Evolutionary conservation across 352 stramenopile species (phyloP).

Genomic region (Phytophthora lateralis): DNA sequence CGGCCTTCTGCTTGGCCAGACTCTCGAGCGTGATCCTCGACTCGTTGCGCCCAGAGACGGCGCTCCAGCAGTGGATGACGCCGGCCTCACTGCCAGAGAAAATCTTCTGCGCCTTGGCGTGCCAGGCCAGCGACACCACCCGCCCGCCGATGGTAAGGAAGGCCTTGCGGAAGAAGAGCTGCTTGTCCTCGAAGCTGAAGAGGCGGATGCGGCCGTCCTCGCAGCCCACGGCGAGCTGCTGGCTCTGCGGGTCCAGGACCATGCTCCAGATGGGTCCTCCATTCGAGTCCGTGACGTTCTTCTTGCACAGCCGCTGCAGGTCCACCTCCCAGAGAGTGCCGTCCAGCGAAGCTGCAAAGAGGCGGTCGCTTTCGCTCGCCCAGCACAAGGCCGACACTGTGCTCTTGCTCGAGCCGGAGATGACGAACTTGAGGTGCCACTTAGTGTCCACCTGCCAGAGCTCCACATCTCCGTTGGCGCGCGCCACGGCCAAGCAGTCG

Average conservation of each 20-base stretch:
- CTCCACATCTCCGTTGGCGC: slow-evolving; percentile 82
- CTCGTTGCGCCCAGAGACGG: slow-evolving; percentile 75
- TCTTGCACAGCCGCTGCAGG: slow-evolving; percentile 69
- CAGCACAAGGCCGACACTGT: slow-evolving; percentile 81
- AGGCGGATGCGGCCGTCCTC: slow-evolving; percentile 91
- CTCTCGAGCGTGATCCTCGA: slow-evolving; percentile 85
- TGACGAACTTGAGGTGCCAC: slow-evolving; percentile 76
- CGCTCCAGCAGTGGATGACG: slow-evolving; percentile 90
- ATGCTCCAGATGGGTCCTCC: slow-evolving; percentile 90
- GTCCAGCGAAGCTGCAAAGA: slow-evolving; percentile 77
- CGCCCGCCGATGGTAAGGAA: slow-evolving; percentile 79
- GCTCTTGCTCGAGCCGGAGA: slow-evolving; percentile 61
- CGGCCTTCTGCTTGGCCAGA: slow-evolving; percentile 72
- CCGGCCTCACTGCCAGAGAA: slow-evolving; percentile 88
- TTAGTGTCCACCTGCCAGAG: slow-evolving; percentile 70
- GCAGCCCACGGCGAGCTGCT: slow-evolving; percentile 84
- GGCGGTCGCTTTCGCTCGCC: slow-evolving; percentile 39
- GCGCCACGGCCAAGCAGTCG: slow-evolving; percentile 74
- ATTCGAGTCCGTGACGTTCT: slow-evolving; percentile 86
- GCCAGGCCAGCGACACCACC: slow-evolving; percentile 87
- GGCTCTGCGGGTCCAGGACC: slow-evolving; percentile 59
- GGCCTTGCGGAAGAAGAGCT: slow-evolving; percentile 85
- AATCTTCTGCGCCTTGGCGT: slow-evolving; percentile 69
- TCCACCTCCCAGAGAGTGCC: slow-evolving; percentile 87
- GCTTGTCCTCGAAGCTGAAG: slow-evolving; percentile 77